Percentiles rank a stretch among this genome's conserved stretches.
Conservation (phyloP, 208 protist genomes). For the Kentomonas sorsogonicus region DNA sequence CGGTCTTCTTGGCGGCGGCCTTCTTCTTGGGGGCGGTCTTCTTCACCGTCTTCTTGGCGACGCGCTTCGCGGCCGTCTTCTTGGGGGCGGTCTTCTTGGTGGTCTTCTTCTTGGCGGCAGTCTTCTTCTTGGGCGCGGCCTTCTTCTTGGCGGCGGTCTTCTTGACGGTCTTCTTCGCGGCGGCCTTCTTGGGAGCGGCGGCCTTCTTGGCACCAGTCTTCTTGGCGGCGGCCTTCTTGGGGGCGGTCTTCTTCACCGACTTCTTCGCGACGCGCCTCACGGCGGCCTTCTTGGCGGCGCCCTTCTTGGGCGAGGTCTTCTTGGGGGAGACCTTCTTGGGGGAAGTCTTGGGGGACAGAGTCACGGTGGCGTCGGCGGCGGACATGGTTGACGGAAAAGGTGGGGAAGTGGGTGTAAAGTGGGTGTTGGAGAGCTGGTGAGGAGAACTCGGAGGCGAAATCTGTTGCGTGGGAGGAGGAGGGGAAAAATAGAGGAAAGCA, state of each 20-base stretch:
- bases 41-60: conserved; percentile 9
- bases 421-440: too few relatives aligned
- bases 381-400: neutral
- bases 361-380: conserved; percentile 4
- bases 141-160: conserved; percentile 20
- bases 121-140: conserved; percentile 8
- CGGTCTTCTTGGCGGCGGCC: conserved; percentile 16
- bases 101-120: conserved; percentile 6
- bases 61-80: conserved; percentile 8
- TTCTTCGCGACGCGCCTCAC: conserved; percentile 12
- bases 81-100: conserved; percentile 12
- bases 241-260: conserved; percentile 21
- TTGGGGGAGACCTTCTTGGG: conserved; percentile 25
- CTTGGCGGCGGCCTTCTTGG: conserved; percentile 7
- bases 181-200: conserved; percentile 14
- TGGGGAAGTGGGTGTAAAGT: conserved; percentile 10
- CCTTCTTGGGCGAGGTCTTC: conserved; percentile 27
- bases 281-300: conserved; percentile 24
- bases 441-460: neutral
- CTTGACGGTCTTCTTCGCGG: conserved; percentile 24
- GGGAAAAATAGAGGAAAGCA: conserved; percentile 9
- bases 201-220: too few relatives aligned
- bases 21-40: conserved; percentile 28
- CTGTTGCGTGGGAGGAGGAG: neutral
- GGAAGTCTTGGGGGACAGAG: conserved; percentile 12